Evolutionary conservation across 108 stramenopile genomes (phyloP).

Genomic region (Seminavis robusta): DNA sequence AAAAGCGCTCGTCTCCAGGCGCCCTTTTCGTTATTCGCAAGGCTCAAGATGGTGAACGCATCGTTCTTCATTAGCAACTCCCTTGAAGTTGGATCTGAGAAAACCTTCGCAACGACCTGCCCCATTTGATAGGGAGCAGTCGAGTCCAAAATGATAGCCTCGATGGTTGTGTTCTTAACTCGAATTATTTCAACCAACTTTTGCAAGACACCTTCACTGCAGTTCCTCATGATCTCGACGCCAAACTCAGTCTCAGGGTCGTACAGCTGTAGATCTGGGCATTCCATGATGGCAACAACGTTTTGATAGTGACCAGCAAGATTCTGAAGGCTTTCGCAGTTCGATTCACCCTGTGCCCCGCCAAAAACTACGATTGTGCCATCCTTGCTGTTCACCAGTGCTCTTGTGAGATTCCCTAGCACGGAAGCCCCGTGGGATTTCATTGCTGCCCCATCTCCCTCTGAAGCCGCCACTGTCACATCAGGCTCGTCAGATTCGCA

Average conservation of each 20-base stretch:
- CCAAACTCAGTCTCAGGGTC: background rate
- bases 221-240: conserved; percentile 26
- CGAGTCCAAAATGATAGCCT: conserved; percentile 28
- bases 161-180: conserved; percentile 10
- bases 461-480: no score
- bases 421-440: no score
- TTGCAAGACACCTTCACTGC: background rate
- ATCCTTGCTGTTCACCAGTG: conserved; percentile 2
- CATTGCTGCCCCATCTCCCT: no score
- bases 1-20: conserved; percentile 19
- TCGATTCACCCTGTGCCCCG: conserved; percentile 6
- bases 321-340: conserved; percentile 6
- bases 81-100: background rate
- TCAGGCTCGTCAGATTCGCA: background rate
- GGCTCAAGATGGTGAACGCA: background rate
- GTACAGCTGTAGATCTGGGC: background rate
- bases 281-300: conserved; percentile 16
- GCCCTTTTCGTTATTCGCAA: conserved; percentile 5
- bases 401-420: no score
- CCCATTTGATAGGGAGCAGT: conserved; percentile 11
- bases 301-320: background rate
- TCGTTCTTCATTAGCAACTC: no score
- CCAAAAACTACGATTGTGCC: conserved; percentile 14
- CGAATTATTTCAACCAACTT: background rate
- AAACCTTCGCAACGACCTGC: conserved; percentile 26